Conservation (phyloP, 129 eudicot genomes). For the Flaveria robusta region DNA sequence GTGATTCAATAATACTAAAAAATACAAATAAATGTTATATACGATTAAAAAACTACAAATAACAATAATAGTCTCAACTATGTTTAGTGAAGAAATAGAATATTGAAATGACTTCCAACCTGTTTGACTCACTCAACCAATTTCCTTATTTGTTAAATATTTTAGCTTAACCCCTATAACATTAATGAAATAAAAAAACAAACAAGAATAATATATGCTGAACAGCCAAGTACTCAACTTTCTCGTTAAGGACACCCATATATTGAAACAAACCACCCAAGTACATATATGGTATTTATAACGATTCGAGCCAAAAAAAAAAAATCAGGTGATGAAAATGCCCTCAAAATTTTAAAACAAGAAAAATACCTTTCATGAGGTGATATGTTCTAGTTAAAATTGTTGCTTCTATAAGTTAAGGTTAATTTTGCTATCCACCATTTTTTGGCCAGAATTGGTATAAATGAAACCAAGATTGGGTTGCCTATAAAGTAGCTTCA, state of each 20-base stretch:
- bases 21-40: neutral
- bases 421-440: neutral
- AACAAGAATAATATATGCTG: neutral
- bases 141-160: neutral
- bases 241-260: neutral
- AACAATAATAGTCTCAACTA: neutral
- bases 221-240: neutral
- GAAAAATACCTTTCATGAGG: neutral
- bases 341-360: neutral
- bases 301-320: neutral
- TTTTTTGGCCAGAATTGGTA: neutral
- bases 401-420: neutral
- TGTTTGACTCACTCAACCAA: neutral
- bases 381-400: neutral
- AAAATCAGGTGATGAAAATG: neutral
- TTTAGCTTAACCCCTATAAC: constrained; percentile 8
- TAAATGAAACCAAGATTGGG: neutral
- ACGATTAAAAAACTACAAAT: neutral
- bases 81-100: neutral
- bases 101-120: neutral
- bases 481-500: neutral
- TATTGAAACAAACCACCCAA: neutral
- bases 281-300: neutral
- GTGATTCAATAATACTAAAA: neutral
- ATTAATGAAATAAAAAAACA: neutral